Percentiles rank a stretch among this genome's conserved stretches.
Evolutionary conservation across 2,329 filamentous ascomycete species (phyloP).

Genomic region (Colletotrichum tofieldiae): DNA sequence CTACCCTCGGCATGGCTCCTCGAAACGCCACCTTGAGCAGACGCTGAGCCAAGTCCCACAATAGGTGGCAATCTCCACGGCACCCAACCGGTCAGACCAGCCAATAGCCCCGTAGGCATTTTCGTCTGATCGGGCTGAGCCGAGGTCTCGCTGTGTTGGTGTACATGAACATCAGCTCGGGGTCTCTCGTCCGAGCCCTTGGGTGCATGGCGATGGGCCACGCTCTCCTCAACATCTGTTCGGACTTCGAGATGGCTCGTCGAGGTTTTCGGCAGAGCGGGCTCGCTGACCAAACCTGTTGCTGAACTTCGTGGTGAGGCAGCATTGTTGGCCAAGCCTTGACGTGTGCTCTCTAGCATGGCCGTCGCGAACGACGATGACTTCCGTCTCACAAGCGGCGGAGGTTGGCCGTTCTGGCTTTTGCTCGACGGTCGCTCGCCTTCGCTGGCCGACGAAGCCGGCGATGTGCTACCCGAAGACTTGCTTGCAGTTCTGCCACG

Average conservation of each 20-base stretch:
- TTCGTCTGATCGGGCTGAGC: slow-evolving; percentile 45
- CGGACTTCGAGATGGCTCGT: slow-evolving; percentile 65
- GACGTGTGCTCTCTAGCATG: slow-evolving; percentile 54
- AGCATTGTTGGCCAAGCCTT: slow-evolving; percentile 49
- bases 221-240: slow-evolving; percentile 51
- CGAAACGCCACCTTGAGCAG: slow-evolving; percentile 47
- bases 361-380: slow-evolving; percentile 58
- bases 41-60: slow-evolving; percentile 43
- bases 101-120: slow-evolving; percentile 50
- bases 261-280: slow-evolving; percentile 71
- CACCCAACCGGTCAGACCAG: slow-evolving; percentile 62
- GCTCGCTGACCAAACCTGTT: slow-evolving; percentile 67
- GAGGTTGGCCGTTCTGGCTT: slow-evolving; percentile 36
- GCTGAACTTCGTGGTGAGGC: slow-evolving; percentile 54
- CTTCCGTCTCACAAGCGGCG: slow-evolving; percentile 33
- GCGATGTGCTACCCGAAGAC: slow-evolving; percentile 51
- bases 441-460: slow-evolving; percentile 51
- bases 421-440: slow-evolving; percentile 48
- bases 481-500: slow-evolving; percentile 63
- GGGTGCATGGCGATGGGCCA: slow-evolving; percentile 39
- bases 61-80: slow-evolving; percentile 58
- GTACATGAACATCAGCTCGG: slow-evolving; percentile 47
- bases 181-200: slow-evolving; percentile 38
- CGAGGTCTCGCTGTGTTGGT: slow-evolving; percentile 48
- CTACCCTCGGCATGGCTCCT: slow-evolving; percentile 70